Conservation (phyloP, 352 stramenopile genomes). For the Globisporangium splendens region DNA sequence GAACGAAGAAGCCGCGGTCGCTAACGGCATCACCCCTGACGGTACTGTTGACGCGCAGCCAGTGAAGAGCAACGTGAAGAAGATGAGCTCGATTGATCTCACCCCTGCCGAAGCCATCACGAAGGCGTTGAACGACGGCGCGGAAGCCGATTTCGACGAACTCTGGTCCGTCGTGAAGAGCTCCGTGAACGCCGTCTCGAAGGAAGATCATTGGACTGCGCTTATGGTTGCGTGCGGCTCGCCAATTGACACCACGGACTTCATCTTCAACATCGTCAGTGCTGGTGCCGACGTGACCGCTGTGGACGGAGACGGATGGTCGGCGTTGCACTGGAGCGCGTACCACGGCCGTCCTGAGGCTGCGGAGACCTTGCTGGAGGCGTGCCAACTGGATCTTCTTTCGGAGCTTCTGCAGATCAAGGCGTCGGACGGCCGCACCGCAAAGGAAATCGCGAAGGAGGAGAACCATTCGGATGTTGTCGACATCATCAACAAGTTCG, state of each 20-base stretch:
- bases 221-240: conserved; percentile 82
- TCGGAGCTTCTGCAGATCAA: conserved; percentile 44
- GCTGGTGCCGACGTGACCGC: conserved; percentile 54
- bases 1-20: conserved; percentile 42
- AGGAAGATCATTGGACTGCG: conserved; percentile 74
- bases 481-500: conserved; percentile 49
- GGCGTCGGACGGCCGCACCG: conserved; percentile 61
- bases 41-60: conserved; percentile 4
- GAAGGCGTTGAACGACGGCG: conserved; percentile 49
- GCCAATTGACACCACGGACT: conserved; percentile 76
- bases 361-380: conserved; percentile 53
- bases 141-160: conserved; percentile 70
- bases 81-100: conserved; percentile 20
- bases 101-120: conserved; percentile 57
- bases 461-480: conserved; percentile 72
- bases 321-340: conserved; percentile 79
- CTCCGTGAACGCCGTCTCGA: conserved; percentile 63
- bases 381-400: conserved; percentile 25
- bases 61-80: conserved; percentile 19
- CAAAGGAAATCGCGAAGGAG: conserved; percentile 56
- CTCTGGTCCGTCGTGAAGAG: conserved; percentile 60
- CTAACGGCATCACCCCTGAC: conserved; percentile 18
- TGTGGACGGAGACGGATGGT: conserved; percentile 75
- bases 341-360: conserved; percentile 78
- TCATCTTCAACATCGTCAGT: conserved; percentile 58